Conservation (phyloP, 768 basidiomycete species). For the Tricholoma sp. region DNA sequence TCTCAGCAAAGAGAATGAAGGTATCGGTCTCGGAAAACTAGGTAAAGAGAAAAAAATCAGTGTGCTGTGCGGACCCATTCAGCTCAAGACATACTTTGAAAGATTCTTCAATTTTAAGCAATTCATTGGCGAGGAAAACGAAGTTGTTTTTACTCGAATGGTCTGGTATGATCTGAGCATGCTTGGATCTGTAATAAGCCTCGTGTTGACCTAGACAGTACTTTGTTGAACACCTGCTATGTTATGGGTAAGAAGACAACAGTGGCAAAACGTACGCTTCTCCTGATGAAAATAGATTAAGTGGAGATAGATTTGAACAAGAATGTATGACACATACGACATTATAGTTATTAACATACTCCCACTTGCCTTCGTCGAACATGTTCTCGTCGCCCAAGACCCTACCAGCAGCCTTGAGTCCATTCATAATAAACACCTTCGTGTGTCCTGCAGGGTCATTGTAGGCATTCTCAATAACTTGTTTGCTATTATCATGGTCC, state of each 20-base stretch:
- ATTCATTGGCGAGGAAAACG: constrained; percentile 63
- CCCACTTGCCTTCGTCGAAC: constrained; percentile 69
- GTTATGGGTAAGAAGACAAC: not conserved
- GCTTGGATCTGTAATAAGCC: constrained; percentile 73
- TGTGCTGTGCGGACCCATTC: not conserved
- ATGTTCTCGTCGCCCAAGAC: constrained; percentile 61
- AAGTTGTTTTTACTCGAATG: constrained; percentile 40
- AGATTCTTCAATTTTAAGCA: constrained; percentile 82
- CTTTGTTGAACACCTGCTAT: not conserved
- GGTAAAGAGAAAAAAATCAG: not conserved
- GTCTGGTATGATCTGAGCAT: constrained; percentile 50
- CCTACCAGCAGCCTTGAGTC: constrained; percentile 62
- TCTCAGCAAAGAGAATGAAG: constrained; percentile 60
- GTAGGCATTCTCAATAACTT: constrained; percentile 80
- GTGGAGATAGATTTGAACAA: not conserved
- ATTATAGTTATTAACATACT: constrained; percentile 59
- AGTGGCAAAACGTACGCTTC: not conserved
- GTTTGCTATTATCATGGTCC: constrained; percentile 72
- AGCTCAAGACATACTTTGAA: constrained; percentile 57
- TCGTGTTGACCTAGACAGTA: constrained; percentile 64
- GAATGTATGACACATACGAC: constrained; percentile 27
- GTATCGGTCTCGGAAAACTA: constrained; percentile 81
- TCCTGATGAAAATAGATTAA: not conserved
- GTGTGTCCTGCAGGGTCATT: constrained; percentile 77
- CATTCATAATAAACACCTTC: constrained; percentile 81